Base-by-base conservation (phyloP, 805 yeast genomes). In the Candida sithepensis region DNA sequence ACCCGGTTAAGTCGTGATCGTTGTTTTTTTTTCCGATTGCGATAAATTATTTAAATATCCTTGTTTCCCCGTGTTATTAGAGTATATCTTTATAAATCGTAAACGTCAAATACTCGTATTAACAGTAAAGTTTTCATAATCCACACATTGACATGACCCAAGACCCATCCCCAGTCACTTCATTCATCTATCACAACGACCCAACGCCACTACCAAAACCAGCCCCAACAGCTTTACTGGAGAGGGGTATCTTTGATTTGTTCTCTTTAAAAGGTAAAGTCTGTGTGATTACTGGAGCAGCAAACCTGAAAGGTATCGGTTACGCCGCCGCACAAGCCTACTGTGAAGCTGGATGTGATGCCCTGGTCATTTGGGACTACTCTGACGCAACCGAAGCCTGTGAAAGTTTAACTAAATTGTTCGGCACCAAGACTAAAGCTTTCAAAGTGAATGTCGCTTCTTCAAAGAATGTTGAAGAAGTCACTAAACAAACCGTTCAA, bases 281-380 rank as follows among this genome's bases (percentile, higher is more conserved):
- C 13, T 94, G 95, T 23, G 80, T 87, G 3, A 78, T 88, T 49
- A 85, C 95, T n/a, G 96, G 96, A 41, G 86, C 88, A 12, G 82
- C 91, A 16, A 74, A 85, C 41, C 48, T 45, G 26, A 40, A 45
- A 12, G 96, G 96, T 30, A 88, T 88, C 54, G 96, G 96, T 14
- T 78, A 66, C 56, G 88, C 87, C 4, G 85, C 86, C 32, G 95
- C 95, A 39, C 86, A 81, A 64, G 91, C 89, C 2, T 87, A 73
- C 59, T 85, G 90, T 43, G 92, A 87, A 68, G 92, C 92, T 3
- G 96, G 96, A 44, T 96, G 95, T 9, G 85, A 85, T 52, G 63
- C 46, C 39, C 79, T 89, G 30, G 88, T 88, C 41, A 59, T 72
- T 41, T 69, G 73, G 67, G 68, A 59, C 54, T 66, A 53, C 52